Evolutionary conservation across 345 rosid genomes (phyloP), one percentile per base, ranked within the genome.

Genomic region (Nasturtium officinale): DNA sequence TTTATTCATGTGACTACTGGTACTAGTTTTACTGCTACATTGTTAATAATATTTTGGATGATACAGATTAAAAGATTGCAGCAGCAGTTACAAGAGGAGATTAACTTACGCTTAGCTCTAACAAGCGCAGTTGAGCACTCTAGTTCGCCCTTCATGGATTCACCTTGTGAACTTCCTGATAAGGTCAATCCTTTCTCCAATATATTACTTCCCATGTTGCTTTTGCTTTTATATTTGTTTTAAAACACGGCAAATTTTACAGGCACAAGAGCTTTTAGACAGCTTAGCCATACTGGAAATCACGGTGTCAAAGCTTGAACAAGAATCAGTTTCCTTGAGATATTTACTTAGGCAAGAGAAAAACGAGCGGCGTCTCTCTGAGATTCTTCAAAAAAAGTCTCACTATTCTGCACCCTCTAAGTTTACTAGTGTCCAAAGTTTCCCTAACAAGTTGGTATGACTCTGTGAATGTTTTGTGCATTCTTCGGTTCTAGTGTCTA

Each of bases 321-420:
- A 87, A 81, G 90, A 92, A 82, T 81, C 80, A 2, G 73, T 81
- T 73, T 65, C 90, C 53, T 82, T 90, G 81, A 86, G 87, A 65
- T 83, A 74, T 80, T 89, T 86, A 68, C 84, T 92, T 51, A 79
- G 84, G 83, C 98, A 90, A 77, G 98, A 92, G 80, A 92, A 87
- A 77, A 90, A 84, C 25, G 87, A 89, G 68, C 88, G 93, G 56
- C 84, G 85, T 67, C 85, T 88, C 67, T 79, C 80, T 53, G 89
- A 92, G 81, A 85, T 84, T 77, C 84, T 58, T 57, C 65, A 82
- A 48, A 83, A 78, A 76, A 86, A 87, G 75, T 71, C 78, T 45
- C 81, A 82, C 29, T 69, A 28, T 71, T 75, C 81, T 45, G 54
- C 73, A 64, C 73, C 82, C 9, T 64, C 85, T 13, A 53, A 65